A percentile compares a stretch with the other conserved stretches of the same genome.
phyloP scores from a whole-genome alignment of 257 asterid genomes.

The Salvia splendens region DNA sequence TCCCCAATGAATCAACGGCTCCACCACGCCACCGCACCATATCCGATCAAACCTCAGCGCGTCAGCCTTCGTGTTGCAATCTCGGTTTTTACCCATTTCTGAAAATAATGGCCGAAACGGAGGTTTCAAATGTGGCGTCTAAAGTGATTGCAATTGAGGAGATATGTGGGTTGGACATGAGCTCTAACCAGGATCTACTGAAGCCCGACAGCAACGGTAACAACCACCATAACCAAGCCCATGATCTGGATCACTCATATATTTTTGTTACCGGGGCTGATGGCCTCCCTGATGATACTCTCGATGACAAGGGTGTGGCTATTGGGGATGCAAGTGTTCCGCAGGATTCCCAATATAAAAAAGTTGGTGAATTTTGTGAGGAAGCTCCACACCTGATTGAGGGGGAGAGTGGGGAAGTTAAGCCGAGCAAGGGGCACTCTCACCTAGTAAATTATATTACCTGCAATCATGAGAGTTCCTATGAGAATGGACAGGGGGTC shows the following conservation, averaged over 20 bases:
- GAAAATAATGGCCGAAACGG: constrained; percentile 46
- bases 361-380: constrained; percentile 16
- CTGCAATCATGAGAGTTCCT: constrained; percentile 21
- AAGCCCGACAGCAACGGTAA: constrained; percentile 39
- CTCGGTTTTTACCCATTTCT: too few species aligned
- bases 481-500: constrained; percentile 25
- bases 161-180: constrained; percentile 39
- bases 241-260: constrained; percentile 53
- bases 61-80: too few species aligned
- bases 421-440: constrained; percentile 20
- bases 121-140: constrained; percentile 38
- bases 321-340: constrained; percentile 22
- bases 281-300: constrained; percentile 35
- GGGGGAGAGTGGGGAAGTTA: constrained; percentile 25
- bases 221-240: constrained; percentile 30
- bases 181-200: constrained; percentile 43
- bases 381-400: constrained; percentile 10
- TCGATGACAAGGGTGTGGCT: constrained; percentile 27
- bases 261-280: constrained; percentile 45
- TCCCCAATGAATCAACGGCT: too few species aligned
- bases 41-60: too few species aligned
- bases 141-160: constrained; percentile 36
- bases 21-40: too few species aligned
- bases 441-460: constrained; percentile 14
- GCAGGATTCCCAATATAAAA: constrained; percentile 25